These are phyloP conservation scores for Telopea speciosissima DNA, from an alignment of 177 flowering plant species.

Conservation along the genomic window DNA sequence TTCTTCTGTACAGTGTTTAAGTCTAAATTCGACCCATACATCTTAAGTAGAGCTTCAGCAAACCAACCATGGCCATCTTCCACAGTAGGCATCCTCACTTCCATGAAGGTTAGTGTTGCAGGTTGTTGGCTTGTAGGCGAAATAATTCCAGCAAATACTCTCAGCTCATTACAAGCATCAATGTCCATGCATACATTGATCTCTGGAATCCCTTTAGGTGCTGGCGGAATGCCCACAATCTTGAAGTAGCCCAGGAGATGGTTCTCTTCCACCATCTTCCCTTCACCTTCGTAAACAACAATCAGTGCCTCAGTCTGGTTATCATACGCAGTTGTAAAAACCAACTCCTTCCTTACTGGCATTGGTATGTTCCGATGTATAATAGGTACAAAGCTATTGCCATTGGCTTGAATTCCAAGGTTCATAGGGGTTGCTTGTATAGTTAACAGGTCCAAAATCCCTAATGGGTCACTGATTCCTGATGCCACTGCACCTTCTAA, in stretches of 20 bases:
- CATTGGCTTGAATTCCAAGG: conserved; percentile 64
- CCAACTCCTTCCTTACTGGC: conserved; percentile 65
- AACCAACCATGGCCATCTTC: conserved; percentile 99
- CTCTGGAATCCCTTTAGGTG: conserved; percentile 71
- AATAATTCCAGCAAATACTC: conserved; percentile 59
- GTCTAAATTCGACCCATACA: conserved; percentile 54
- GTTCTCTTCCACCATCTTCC: conserved; percentile 40
- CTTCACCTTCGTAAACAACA: conserved; percentile 80
- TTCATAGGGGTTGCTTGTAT: conserved; percentile 75
- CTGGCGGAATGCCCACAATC: conserved; percentile 65
- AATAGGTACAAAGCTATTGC: conserved; percentile 50
- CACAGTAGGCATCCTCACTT: conserved; percentile 83
- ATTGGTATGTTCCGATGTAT: conserved; percentile 57
- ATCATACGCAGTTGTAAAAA: conserved; percentile 71
- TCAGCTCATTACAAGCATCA: conserved; percentile 64
- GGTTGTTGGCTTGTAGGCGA: conserved; percentile 40
- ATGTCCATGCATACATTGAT: conserved; percentile 81
- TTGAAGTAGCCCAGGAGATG: conserved; percentile 82
- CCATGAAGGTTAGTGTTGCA: conserved; percentile 49
- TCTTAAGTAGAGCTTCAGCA: conserved; percentile 55
- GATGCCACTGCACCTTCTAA: conserved; percentile 93
- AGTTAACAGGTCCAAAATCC: conserved; percentile 69
- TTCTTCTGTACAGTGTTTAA: conserved; percentile 48
- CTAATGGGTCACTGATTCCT: conserved; percentile 70
- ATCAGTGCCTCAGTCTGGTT: conserved; percentile 72